These are phyloP conservation scores for Cordyceps fumosorosea DNA, from an alignment of 2,329 filamentous ascomycete species.

Conservation along the genomic window DNA sequence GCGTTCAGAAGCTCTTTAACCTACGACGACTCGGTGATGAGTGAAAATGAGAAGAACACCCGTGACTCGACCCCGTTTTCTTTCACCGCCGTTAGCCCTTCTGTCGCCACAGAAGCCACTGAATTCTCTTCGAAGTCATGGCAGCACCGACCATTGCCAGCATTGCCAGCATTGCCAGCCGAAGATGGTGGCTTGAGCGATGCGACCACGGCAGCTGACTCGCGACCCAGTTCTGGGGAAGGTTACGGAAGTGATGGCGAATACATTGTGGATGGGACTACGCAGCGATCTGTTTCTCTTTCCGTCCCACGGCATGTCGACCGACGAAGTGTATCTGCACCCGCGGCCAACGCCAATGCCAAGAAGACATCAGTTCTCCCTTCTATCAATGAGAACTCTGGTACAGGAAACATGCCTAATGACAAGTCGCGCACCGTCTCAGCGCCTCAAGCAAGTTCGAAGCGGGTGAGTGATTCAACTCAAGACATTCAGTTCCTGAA, in stretches of 20 bases:
- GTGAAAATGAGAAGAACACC: conserved; percentile 25
- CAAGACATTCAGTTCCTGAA: conserved; percentile 39
- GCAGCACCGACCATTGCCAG: conserved; percentile 45
- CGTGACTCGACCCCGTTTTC: conserved; percentile 37
- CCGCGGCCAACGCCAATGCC: conserved; percentile 36
- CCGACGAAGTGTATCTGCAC: conserved; percentile 45
- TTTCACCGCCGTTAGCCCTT: conserved; percentile 31
- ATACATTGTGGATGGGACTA: conserved; percentile 20
- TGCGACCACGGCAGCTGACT: conserved; percentile 17
- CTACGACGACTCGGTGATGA: conserved; percentile 30
- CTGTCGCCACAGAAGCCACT: conserved; percentile 22
- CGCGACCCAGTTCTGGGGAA: conserved; percentile 22
- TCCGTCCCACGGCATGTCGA: conserved; percentile 30
- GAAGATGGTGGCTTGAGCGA: conserved; percentile 19
- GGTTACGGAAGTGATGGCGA: conserved; percentile 18
- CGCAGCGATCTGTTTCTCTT: conserved; percentile 25
- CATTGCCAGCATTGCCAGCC: conserved; percentile 43
- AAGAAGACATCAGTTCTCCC: conserved; percentile 36
- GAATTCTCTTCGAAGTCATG: conserved; percentile 32
- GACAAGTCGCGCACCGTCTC: conserved; percentile 41
- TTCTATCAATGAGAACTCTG: conserved; percentile 41
- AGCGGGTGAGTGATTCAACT: conserved; percentile 25
- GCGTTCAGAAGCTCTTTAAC: conserved; percentile 70
- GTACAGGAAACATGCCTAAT: conserved; percentile 15
- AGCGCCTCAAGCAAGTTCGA: conserved; percentile 33